phyloP scores from a whole-genome alignment of 2,329 filamentous ascomycete genomes.

The Teratosphaeria pseudoeucalypti region DNA sequence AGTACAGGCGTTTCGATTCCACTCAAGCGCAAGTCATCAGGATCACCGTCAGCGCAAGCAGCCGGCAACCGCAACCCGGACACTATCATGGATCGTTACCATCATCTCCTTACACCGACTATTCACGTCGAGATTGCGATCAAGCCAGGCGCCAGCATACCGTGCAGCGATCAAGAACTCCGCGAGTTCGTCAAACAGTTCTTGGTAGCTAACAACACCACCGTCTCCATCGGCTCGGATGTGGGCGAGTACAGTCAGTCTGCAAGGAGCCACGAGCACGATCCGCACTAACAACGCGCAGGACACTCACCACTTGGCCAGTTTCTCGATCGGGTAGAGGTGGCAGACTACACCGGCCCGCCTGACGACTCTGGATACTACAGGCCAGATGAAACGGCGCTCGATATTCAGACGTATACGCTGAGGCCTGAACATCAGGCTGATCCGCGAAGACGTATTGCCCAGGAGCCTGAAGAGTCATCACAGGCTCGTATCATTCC shows the following conservation, averaged over 20 bases:
- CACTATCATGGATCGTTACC: background rate
- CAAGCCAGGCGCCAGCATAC: background rate
- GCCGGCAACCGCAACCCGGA: background rate
- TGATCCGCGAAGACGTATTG: slow-evolving; percentile 13
- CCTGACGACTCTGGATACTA: slow-evolving; percentile 12
- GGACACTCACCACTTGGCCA: background rate
- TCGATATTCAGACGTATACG: slow-evolving; percentile 35
- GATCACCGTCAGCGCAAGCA: background rate
- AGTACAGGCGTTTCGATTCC: background rate
- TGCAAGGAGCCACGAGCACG: background rate
- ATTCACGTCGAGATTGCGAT: slow-evolving; percentile 30
- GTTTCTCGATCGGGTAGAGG: slow-evolving; percentile 15
- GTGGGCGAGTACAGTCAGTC: slow-evolving; percentile 1
- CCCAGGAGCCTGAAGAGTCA: slow-evolving; percentile 17
- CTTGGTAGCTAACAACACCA: slow-evolving; percentile 8
- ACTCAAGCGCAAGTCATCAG: background rate
- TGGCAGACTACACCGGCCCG: slow-evolving; percentile 31
- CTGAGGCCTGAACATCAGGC: slow-evolving; percentile 22
- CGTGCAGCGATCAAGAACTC: background rate
- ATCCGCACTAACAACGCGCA: background rate
- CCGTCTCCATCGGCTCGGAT: slow-evolving; percentile 3
- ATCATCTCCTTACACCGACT: slow-evolving; percentile 14
- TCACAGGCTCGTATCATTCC: slow-evolving; percentile 22
- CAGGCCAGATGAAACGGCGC: slow-evolving; percentile 23
- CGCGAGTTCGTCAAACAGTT: slow-evolving; percentile 15